Evolutionary conservation across 2,329 filamentous ascomycete species (phyloP), one percentile per base, ranked within the genome.

Genomic region (Pseudocercospora ulei): DNA sequence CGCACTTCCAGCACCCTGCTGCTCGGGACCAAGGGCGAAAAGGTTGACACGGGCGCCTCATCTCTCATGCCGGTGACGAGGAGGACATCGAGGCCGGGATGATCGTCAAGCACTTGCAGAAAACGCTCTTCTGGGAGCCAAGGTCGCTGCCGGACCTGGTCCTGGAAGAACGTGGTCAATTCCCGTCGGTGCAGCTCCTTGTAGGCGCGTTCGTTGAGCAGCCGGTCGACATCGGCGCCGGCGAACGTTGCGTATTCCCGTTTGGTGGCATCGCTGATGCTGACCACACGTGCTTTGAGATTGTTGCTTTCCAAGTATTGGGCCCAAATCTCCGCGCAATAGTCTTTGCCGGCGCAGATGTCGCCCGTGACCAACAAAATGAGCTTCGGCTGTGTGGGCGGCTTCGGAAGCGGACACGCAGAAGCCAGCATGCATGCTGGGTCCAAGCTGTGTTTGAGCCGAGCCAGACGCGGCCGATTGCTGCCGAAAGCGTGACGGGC

Each of bases 41-140:
- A 68, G 7, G 46, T 26, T 44, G 70, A 60, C 7, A 78, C 64
- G 0, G 75, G 76, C 3, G 73, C 68, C 31, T 71, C 60, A 33
- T 80, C 76, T 62, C 73, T 70, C 70, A 78, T 72, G 0, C 75
- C 75, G 0, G 75, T 79, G 47, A 81, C 70, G 0, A 80, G 41
- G 27, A 80, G 57, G 31, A 78, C 71, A 39, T 77, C 69, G 2
- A 65, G 60, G 54, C 65, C 64, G 34, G 7, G 45, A 4, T 64
- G 61, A 7, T 45, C 39, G 20, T 59, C 11, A 2, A 78, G 67
- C 2, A 69, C 56, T 14, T 62, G 42, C 25, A 70, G 36, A 43
- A 77, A 76, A 50, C 71, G 63, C 38, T 73, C 65, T 46, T 71
- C 57, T 46, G 59, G 69, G 9, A 78, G 59, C 24, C 31, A 47